phyloP scores from a whole-genome alignment of 1,284 basidiomycete species.

The Chiua sp. region DNA sequence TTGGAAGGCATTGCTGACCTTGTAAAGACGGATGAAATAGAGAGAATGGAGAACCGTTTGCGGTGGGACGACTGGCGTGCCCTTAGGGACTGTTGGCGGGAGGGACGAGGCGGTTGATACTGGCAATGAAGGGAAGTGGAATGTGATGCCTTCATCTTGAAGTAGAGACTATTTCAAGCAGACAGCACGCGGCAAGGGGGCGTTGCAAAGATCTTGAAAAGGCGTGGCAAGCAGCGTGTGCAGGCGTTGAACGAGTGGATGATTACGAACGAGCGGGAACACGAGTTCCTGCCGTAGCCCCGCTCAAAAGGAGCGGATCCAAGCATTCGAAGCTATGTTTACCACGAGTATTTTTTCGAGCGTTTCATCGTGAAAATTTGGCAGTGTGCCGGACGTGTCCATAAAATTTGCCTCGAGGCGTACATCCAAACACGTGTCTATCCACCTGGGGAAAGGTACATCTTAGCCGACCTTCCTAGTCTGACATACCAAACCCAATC shows the following conservation, averaged over 20 bases:
- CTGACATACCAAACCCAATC: no score
- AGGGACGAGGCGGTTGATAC: constrained; percentile 28
- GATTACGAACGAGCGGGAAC: constrained; percentile 26
- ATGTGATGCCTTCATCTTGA: constrained; percentile 45
- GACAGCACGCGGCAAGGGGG: constrained; percentile 36
- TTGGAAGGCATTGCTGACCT: constrained; percentile 48
- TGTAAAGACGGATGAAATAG: constrained; percentile 35
- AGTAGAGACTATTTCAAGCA: constrained; percentile 22
- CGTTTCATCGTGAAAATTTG: constrained; percentile 18
- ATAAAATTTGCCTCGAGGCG: constrained; percentile 31
- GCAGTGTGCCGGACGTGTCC: neutral
- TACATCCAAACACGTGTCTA: neutral
- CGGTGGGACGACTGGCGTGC: constrained; percentile 44
- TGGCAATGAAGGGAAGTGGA: constrained; percentile 33
- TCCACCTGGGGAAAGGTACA: neutral
- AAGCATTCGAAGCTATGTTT: constrained; percentile 21
- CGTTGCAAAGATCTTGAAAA: constrained; percentile 27
- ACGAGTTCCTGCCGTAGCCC: constrained; percentile 27
- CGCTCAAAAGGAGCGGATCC: constrained; percentile 32
- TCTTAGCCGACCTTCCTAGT: no score
- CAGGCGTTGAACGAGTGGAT: constrained; percentile 42
- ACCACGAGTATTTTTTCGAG: constrained; percentile 17
- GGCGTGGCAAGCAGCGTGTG: constrained; percentile 37
- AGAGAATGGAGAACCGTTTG: constrained; percentile 37
- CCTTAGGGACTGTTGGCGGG: constrained; percentile 22